Base-by-base conservation (phyloP, 140 eudicot genomes). In the Erigeron philadelphicus region DNA sequence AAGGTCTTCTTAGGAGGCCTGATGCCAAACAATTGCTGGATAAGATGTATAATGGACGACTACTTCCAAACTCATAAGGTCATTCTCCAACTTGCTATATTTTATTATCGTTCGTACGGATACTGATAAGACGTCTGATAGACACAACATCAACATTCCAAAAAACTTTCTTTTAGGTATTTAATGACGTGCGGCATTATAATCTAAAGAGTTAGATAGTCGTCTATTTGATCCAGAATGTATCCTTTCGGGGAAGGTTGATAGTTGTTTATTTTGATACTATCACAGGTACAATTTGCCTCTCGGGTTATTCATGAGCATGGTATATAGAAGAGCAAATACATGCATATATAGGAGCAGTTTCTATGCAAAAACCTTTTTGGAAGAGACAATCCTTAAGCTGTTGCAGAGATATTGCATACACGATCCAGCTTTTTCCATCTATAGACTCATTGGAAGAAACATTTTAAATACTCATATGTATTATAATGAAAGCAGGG, bases 1-100 rank as follows among this genome's bases (percentile, higher is more conserved):
- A 93, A 85, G 98, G 98, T 67, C 96, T 93, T 61, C 93, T 93
- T n/a, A 80, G 98, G 74, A 78, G 98, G 85, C 96, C 98, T 11
- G 98, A 79, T 67, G 98, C 95, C 31, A 70, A 70, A 7, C 73
- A 89, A 53, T 76, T 89, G 84, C 96, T 89, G 23, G 92, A 87
- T 64, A 93, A 93, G 85, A 93, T 93, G 98, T 87, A 89, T 62
- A 93, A 93, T 48, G 95, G 98, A 18, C 89, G 96, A 52, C 68
- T 93, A 43, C 72, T 93, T 67, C 98, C 98, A 56, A 79, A 73
- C 66, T 86, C 96, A 9, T 93, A 86, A 62, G 88, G 98, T 84
- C 63, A 73, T 42, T 76, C 72, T 62, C 38, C 68, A 47, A 61
- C 50, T 66, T 67, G 3, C 31, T 25, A 6, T 56, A 53, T 55